A percentile compares a stretch with the other conserved stretches of the same genome.
Conservation (phyloP, 495 filamentous ascomycete species). For the Lophiotrema nucula region DNA sequence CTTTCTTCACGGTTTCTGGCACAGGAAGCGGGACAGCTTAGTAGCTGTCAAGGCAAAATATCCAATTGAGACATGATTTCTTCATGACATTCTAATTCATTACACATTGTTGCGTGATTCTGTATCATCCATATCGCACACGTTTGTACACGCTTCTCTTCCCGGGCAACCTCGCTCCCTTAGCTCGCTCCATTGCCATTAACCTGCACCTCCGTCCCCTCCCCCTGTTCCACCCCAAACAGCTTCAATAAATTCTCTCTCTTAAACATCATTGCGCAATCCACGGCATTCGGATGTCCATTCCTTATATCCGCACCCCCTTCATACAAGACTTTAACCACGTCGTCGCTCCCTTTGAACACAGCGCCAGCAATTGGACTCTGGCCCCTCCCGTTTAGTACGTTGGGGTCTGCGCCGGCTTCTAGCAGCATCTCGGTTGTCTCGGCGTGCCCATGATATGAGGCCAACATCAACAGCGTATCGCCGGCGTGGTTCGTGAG, state of each 20-base stretch:
- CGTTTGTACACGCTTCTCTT: not conserved
- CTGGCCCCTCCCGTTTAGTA: conserved; percentile 44
- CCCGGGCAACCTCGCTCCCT: no score
- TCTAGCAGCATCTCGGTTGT: conserved; percentile 38
- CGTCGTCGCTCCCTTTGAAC: conserved; percentile 44
- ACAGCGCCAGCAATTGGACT: conserved; percentile 45
- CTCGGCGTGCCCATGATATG: conserved; percentile 40
- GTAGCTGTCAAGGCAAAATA: conserved; percentile 8
- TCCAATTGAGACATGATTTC: not conserved
- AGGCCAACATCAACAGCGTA: conserved; percentile 46
- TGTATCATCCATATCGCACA: no score
- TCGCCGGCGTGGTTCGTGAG: conserved; percentile 45
- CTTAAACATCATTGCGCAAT: conserved; percentile 43
- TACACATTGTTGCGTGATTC: not conserved
- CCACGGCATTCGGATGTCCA: conserved; percentile 43
- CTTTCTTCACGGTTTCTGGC: conserved; percentile 12
- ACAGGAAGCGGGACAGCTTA: not conserved
- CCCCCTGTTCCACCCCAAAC: conserved; percentile 35
- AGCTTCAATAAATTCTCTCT: conserved; percentile 36
- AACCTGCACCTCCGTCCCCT: not conserved
- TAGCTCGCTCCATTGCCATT: no score
- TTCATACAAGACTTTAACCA: conserved; percentile 41
- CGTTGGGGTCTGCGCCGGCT: conserved; percentile 40
- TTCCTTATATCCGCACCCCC: conserved; percentile 36
- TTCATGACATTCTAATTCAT: not conserved